Conservation (phyloP, 164 flowering plant species). For the Saururus chinensis region DNA sequence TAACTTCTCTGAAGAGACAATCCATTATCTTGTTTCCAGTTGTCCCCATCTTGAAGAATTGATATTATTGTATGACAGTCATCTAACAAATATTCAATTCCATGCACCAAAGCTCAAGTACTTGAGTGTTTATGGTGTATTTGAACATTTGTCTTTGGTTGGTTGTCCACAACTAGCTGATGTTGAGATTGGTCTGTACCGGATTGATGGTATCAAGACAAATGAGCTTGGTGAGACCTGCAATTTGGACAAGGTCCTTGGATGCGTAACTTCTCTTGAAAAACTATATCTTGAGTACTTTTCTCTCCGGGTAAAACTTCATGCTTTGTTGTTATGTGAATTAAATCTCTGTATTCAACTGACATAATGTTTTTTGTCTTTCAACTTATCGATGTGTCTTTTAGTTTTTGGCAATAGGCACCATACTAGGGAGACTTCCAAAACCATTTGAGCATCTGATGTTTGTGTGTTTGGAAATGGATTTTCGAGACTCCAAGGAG, state of each 20-base stretch:
- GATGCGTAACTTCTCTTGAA: background rate
- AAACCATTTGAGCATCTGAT: background rate
- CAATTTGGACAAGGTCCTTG: background rate
- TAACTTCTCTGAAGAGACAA: conserved; percentile 29
- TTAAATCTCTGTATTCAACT: no score
- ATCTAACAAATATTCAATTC: background rate
- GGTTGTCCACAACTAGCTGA: background rate
- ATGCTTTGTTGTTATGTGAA: no score
- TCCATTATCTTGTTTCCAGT: conserved; percentile 30
- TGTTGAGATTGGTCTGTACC: background rate
- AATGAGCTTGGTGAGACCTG: background rate
- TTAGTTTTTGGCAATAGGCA: conserved; percentile 3
- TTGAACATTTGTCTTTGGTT: background rate
- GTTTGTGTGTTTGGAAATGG: background rate
- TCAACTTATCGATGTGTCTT: background rate
- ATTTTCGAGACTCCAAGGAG: background rate
- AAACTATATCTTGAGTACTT: background rate
- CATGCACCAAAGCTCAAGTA: background rate
- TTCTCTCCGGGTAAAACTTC: background rate
- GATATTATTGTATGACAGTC: background rate
- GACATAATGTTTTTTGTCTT: background rate
- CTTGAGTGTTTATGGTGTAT: background rate
- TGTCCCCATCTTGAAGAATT: conserved; percentile 17
- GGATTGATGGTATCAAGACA: background rate
- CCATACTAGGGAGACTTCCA: background rate